Evolutionary conservation across 1,284 basidiomycete species (phyloP).

Genomic region (Omphalotus olearius): DNA sequence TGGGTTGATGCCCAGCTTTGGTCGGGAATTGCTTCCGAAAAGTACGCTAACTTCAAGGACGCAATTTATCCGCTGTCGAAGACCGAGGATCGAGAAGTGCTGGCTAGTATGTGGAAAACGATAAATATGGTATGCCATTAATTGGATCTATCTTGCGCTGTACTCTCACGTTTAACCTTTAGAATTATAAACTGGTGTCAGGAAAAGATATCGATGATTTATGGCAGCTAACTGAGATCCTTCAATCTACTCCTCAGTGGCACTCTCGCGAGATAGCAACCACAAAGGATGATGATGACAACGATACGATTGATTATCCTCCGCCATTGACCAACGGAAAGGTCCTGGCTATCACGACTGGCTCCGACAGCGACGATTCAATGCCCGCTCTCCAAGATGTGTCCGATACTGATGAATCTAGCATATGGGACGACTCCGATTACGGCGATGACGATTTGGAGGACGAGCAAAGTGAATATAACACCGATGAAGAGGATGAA

Average conservation of each 20-base stretch:
- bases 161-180: neutral
- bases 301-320: constrained; percentile 24
- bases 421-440: constrained; percentile 29
- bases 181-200: constrained; percentile 57
- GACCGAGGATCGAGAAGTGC: constrained; percentile 41
- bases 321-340: constrained; percentile 27
- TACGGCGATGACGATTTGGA: constrained; percentile 33
- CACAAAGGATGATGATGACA: constrained; percentile 23
- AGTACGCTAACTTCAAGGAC: constrained; percentile 47
- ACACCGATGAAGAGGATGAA: constrained; percentile 66
- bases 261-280: constrained; percentile 38
- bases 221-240: constrained; percentile 58
- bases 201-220: constrained; percentile 54
- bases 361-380: constrained; percentile 30
- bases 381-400: constrained; percentile 21
- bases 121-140: constrained; percentile 49
- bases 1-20: constrained; percentile 65
- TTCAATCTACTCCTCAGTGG: constrained; percentile 55
- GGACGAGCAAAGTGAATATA: constrained; percentile 39
- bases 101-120: constrained; percentile 61
- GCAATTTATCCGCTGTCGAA: constrained; percentile 55
- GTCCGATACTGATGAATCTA: constrained; percentile 27
- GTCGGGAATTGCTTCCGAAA: constrained; percentile 52
- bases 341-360: constrained; percentile 43
- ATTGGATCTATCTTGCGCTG: neutral